Conservation (phyloP, 2,329 filamentous ascomycete genomes). For the Trichocomaceae sp. region DNA sequence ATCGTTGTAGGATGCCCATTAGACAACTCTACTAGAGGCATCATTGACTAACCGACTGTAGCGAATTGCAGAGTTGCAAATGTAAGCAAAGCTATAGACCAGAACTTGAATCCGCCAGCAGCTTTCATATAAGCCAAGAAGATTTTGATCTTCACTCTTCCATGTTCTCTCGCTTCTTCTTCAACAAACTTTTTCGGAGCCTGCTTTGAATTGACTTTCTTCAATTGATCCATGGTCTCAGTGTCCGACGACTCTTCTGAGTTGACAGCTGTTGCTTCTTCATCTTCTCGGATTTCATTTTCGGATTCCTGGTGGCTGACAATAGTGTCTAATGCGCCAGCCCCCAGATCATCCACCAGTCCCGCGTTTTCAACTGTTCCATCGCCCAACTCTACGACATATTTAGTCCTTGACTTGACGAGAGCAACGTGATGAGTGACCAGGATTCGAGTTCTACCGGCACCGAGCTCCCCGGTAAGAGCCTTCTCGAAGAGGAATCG, state of each 20-base stretch:
- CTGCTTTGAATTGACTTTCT: conserved; percentile 11
- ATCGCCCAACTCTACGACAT: conserved; percentile 65
- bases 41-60: background rate
- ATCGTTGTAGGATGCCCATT: conserved; percentile 40
- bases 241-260: conserved; percentile 3
- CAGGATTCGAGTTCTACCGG: conserved; percentile 65
- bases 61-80: conserved; percentile 47
- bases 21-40: conserved; percentile 22
- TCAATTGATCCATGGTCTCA: conserved; percentile 1
- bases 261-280: conserved; percentile 8
- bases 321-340: conserved; percentile 38
- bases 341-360: conserved; percentile 52
- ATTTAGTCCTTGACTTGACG: conserved; percentile 64
- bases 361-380: conserved; percentile 58
- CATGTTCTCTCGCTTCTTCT: conserved; percentile 65
- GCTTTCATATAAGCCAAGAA: conserved; percentile 62
- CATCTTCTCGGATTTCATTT: conserved; percentile 3
- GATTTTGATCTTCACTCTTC: conserved; percentile 60
- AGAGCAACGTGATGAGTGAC: conserved; percentile 75
- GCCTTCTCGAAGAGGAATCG: conserved; percentile 72
- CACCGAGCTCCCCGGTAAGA: conserved; percentile 62
- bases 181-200: conserved; percentile 59
- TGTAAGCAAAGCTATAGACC: conserved; percentile 42
- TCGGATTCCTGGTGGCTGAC: conserved; percentile 41
- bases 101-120: conserved; percentile 58